Conservation (phyloP, 75 land plant species). For the Cunninghamia lanceolata region DNA sequence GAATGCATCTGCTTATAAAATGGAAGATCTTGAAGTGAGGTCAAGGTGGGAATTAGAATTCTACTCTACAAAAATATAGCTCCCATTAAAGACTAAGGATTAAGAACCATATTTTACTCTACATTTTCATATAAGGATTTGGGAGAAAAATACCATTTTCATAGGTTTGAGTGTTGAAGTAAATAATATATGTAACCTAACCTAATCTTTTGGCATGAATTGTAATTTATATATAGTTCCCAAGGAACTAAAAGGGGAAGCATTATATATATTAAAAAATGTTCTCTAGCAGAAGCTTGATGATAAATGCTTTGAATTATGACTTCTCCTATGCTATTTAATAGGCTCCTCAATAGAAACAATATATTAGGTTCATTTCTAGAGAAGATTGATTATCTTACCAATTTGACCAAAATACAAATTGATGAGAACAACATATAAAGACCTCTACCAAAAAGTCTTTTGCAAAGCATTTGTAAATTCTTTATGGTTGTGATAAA, state of each 20-base stretch:
- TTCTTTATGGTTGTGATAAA: neutral
- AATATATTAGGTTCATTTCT: conserved; percentile 68
- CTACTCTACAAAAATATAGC: too few relatives aligned
- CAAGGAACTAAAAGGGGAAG: neutral
- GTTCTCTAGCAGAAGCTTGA: too few relatives aligned
- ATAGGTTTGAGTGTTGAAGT: too few relatives aligned
- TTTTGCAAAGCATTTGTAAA: conserved; percentile 70
- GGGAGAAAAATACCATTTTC: too few relatives aligned
- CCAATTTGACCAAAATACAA: conserved; percentile 59
- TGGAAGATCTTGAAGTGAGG: too few relatives aligned
- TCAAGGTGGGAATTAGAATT: too few relatives aligned
- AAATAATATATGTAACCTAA: too few relatives aligned
- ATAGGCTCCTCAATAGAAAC: conserved; percentile 84
- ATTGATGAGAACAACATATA: conserved; percentile 74
- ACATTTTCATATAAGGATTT: too few relatives aligned
- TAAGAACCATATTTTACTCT: too few relatives aligned
- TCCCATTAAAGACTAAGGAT: too few relatives aligned
- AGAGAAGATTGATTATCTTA: conserved; percentile 66
- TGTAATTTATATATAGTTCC: neutral
- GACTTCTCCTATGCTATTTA: conserved; percentile 1
- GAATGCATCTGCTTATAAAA: too few relatives aligned
- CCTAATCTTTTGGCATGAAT: neutral
- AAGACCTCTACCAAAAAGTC: conserved; percentile 68
- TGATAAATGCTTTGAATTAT: neutral
- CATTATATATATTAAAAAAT: too few relatives aligned